Evolutionary conservation across 371 early-diverging fungal species (phyloP), one percentile per base, ranked within the genome.

Genomic region (Mortierella polycephala): DNA sequence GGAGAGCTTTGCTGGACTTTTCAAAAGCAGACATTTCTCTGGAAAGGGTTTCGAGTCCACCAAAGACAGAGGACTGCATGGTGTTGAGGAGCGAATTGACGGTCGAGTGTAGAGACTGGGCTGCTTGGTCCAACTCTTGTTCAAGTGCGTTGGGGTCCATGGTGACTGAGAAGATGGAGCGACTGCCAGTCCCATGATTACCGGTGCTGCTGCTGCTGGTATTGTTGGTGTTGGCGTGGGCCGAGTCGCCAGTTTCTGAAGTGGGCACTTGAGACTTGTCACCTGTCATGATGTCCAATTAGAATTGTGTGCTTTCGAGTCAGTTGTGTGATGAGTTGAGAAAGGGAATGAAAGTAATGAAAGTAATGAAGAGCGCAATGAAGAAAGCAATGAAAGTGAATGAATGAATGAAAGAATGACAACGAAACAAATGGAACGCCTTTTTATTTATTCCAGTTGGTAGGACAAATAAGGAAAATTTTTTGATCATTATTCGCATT

Each of bases 1-100:
- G 16, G 30, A 39, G 69, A 10, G 64, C 46, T 41, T 55, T 62
- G 40, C 67, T 63, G 9, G 47, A 57, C 41, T 47, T 53, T 49
- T 77, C 72, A n/a, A 77, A 44, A 2, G 71, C 51, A 18, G 76
- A 65, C 71, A 70, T 70, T 18, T 77, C 79, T 40, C 57, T 51
- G 12, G 72, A 71, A 14, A 77, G 68, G 2, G 55, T 54, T 46
- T 76, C 77, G 47, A 76, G 65, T 14, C 77, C 71, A 4, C 79
- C 79, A 71, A 77, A 71, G 62, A 77, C 69, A 7, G 79, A 68
- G 18, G 71, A 60, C 30, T 77, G 79, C 71, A 77, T 69, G 2
- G 72, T 61, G 55, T 58, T 64, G 49, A 77, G 59, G 55, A 77
- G 64, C 1, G 79, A 68, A 55, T 61, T 68, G 40, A 77, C 57